These are phyloP conservation scores for Debaryomyces robertsiae DNA, from an alignment of 1,139 yeast genomes.

Conservation along the genomic window DNA sequence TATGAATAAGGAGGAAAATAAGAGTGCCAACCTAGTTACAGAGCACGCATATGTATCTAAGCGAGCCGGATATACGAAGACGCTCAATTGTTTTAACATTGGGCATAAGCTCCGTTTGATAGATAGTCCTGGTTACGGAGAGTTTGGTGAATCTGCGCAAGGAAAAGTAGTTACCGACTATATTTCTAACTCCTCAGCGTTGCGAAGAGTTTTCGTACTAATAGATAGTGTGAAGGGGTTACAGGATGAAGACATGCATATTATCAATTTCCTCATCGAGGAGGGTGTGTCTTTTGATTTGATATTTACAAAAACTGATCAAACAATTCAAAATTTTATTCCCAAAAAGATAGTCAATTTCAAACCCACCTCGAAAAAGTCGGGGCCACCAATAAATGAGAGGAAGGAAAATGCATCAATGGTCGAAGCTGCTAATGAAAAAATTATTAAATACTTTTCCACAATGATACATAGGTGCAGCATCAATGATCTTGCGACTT, in stretches of 20 bases:
- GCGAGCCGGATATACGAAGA: constrained; percentile 75
- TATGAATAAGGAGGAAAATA: constrained; percentile 30
- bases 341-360: constrained; percentile 11
- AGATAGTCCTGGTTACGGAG: constrained; percentile 90
- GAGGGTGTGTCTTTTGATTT: constrained; percentile 71
- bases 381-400: neutral
- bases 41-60: constrained; percentile 58
- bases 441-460: constrained; percentile 26
- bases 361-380: neutral
- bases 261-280: constrained; percentile 52
- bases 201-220: constrained; percentile 62
- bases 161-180: constrained; percentile 71
- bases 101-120: constrained; percentile 64
- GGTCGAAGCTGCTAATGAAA: constrained; percentile 25
- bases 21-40: constrained; percentile 28
- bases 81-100: constrained; percentile 71
- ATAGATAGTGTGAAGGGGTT: constrained; percentile 63
- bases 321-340: constrained; percentile 34
- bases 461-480: constrained; percentile 26
- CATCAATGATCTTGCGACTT: constrained; percentile 26
- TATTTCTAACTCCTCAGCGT: constrained; percentile 50
- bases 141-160: constrained; percentile 59
- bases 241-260: constrained; percentile 53
- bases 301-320: constrained; percentile 75
- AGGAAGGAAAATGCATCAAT: constrained; percentile 12